These are phyloP conservation scores for Canna indica DNA, from an alignment of 176 grass and related monocot species.

Conservation along the genomic window DNA sequence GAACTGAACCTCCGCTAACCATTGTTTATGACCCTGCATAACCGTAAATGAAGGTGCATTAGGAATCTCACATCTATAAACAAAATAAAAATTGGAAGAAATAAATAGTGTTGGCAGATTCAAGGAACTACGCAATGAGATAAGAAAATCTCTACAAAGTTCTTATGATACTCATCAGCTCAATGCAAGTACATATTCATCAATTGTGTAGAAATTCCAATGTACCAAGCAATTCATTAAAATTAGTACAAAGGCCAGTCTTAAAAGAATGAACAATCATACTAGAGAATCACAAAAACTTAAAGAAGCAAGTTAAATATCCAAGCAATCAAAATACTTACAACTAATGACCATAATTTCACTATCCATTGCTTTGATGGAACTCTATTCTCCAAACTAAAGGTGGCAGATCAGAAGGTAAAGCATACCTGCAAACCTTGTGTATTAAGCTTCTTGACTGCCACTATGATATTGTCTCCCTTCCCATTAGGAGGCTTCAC, in stretches of 20 bases:
- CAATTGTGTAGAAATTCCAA: not conserved
- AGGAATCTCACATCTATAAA: not conserved
- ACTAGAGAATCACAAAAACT: not conserved
- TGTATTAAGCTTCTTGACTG: slow-evolving; percentile 6
- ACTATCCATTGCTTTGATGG: not conserved
- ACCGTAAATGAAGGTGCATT: not conserved
- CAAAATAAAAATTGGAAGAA: not conserved
- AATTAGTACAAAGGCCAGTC: too few species aligned
- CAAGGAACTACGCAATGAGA: not conserved
- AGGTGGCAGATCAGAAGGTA: not conserved
- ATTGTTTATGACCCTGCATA: slow-evolving; percentile 16
- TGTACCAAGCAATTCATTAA: not conserved
- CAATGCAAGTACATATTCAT: not conserved
- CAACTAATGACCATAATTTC: not conserved
- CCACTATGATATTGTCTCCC: not conserved
- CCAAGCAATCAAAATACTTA: not conserved
- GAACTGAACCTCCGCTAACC: slow-evolving; percentile 14
- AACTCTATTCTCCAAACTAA: not conserved
- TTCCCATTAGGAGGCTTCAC: not conserved
- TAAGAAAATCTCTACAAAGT: not conserved
- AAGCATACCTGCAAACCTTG: not conserved
- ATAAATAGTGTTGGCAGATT: not conserved
- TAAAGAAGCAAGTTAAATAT: not conserved
- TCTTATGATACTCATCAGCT: not conserved
- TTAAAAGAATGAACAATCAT: too few species aligned